Base-by-base conservation (phyloP, 371 early-diverging fungal species). In the Nematocida minor region DNA sequence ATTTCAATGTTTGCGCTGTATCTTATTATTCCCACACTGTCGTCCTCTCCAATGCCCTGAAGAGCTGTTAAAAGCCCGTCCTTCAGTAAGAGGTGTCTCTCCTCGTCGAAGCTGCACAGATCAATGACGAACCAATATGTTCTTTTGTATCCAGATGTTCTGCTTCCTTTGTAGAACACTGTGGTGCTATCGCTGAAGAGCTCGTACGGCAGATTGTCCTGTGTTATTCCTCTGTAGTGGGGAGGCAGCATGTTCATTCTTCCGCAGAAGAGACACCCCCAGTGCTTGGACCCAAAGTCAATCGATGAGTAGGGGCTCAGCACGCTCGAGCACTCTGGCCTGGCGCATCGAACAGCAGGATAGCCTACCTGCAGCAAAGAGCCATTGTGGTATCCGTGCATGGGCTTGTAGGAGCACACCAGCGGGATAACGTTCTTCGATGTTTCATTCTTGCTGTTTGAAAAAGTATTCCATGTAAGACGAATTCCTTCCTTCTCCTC, bases 221-320 rank as follows among this genome's bases (percentile, higher is more conserved):
- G 89, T 38, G 93, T 90, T 77, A 98, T 95, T 83, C 96, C 95
- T 82, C 91, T 90, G 85, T 97, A 97, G 82, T 98, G 97, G 74
- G 94, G 91, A 42, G 99, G 98, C 80, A 97, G 91, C 71, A 90
- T 90, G 86, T 97, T 99, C 77, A 95, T 91, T 82, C 91, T 90
- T 79, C 93, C 86, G 82, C 99, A 99, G 86, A 99, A 95, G 6
- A 95, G 91, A 84, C 99, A 99, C 78, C 92, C 93, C 99, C 99
- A 99, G 55, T 94, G 88, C 85, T 92, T 92, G 63, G 89, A 90
- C 46, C 91, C 90, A 55, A 91, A 91, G 82, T 96, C 94, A 60
- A 94, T 89, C 86, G 94, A 92, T 82, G 96, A 94, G 87, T 92
- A 94, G 46, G 96, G 97, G 85, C 95, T 96, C 66, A 97, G 88